Conservation (phyloP, 768 basidiomycete genomes). For the Pholiota conissans region DNA sequence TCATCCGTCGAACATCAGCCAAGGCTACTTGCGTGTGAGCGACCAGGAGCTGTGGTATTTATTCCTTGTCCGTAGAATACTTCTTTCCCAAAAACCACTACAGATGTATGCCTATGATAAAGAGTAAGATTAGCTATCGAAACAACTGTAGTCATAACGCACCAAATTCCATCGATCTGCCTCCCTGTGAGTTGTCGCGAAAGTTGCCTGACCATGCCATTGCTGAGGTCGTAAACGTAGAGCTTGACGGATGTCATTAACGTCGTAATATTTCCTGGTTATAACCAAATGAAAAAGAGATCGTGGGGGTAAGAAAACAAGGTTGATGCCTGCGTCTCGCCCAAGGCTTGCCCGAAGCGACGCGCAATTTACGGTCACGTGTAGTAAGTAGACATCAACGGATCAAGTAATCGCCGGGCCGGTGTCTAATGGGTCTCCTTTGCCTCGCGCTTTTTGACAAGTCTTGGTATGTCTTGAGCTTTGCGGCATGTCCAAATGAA, state of each 20-base stretch:
- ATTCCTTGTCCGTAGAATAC: slow-evolving; percentile 93
- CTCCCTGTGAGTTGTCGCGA: slow-evolving; percentile 82
- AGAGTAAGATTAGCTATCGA: background rate
- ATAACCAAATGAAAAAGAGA: too few relatives aligned
- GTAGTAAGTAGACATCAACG: too few relatives aligned
- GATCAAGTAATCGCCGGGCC: too few relatives aligned
- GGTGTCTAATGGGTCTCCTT: too few relatives aligned
- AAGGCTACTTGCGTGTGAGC: slow-evolving; percentile 66
- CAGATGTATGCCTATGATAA: slow-evolving; percentile 77
- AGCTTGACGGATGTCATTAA: slow-evolving; percentile 57
- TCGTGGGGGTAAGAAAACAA: too few relatives aligned
- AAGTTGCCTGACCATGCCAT: slow-evolving; percentile 78
- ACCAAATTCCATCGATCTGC: slow-evolving; percentile 96
- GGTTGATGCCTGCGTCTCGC: too few relatives aligned
- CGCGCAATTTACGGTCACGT: background rate
- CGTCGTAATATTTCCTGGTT: too few relatives aligned
- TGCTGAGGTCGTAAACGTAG: slow-evolving; percentile 90
- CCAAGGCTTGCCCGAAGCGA: too few relatives aligned
- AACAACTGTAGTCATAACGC: slow-evolving; percentile 13
- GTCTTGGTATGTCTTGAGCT: too few relatives aligned
- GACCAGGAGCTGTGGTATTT: slow-evolving; percentile 64
- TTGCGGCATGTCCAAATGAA: too few relatives aligned
- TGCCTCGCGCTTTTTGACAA: too few relatives aligned
- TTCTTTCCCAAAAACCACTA: slow-evolving; percentile 86
- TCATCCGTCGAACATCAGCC: background rate